Conservation (phyloP, 2,329 filamentous ascomycete genomes). For the Celoporthe dispersa region DNA sequence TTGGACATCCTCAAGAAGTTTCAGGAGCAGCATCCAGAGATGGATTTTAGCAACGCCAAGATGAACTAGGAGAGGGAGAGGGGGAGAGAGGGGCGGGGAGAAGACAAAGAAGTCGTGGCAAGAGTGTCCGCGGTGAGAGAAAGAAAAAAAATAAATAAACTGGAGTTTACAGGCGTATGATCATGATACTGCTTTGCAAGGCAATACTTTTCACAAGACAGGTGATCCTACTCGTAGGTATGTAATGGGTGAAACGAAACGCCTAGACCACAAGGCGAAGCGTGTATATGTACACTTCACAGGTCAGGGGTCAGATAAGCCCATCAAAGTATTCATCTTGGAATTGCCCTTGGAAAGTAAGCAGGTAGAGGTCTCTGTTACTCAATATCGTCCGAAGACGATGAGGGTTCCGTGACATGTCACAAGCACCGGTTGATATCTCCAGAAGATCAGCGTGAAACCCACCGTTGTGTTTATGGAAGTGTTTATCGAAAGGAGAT, state of each 20-base stretch:
- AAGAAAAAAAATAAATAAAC: neutral
- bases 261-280: slow-evolving; percentile 50
- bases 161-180: slow-evolving; percentile 14
- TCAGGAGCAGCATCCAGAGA: slow-evolving; percentile 75
- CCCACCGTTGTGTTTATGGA: neutral
- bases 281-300: slow-evolving; percentile 30
- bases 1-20: slow-evolving; percentile 91
- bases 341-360: slow-evolving; percentile 58
- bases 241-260: slow-evolving; percentile 70
- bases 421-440: neutral
- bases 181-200: slow-evolving; percentile 25
- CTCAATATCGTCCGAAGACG: slow-evolving; percentile 51
- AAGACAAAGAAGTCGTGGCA: neutral
- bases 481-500: neutral
- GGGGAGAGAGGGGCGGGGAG: neutral
- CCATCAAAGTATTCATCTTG: slow-evolving; percentile 55
- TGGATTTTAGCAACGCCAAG: slow-evolving; percentile 75
- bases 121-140: neutral
- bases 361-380: slow-evolving; percentile 56
- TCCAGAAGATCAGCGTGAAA: neutral
- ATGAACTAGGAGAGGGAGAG: slow-evolving; percentile 51
- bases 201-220: neutral
- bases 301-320: slow-evolving; percentile 65
- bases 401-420: slow-evolving; percentile 46
- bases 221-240: slow-evolving; percentile 30